Base-by-base conservation (phyloP, 2,329 filamentous ascomycete genomes). In the Sodiomyces alkalinus region DNA sequence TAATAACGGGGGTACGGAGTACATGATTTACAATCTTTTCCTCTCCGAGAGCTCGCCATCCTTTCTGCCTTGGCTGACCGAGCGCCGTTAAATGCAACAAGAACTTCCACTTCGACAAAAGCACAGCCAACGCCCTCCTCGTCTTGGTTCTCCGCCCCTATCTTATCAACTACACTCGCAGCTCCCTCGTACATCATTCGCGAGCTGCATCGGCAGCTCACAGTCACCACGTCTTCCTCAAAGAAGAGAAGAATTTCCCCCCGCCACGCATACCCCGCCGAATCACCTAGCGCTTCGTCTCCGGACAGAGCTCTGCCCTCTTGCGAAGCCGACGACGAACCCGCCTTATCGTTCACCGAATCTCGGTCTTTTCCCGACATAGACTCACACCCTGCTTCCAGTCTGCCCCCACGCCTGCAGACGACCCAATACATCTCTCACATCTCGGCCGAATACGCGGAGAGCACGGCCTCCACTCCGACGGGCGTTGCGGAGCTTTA, bases 151-250 rank as follows among this genome's bases (percentile, higher is more conserved):
- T n/a, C n/a, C n/a, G n/a, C n/a, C n/a, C n/a, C n/a, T n/a, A n/a
- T n/a, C n/a, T n/a, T n/a, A n/a, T n/a, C n/a, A n/a, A n/a, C n/a
- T n/a, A n/a, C n/a, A n/a, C n/a, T n/a, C n/a, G n/a, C n/a, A n/a
- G n/a, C n/a, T n/a, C n/a, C n/a, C n/a, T n/a, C n/a, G n/a, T n/a
- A n/a, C n/a, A n/a, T n/a, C n/a, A n/a, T n/a, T n/a, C n/a, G n/a
- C 53, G 68, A 73, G 68, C 68, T 73, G 68, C 68, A 44, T 42
- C 51, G 51, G 71, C 70, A 74, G 72, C 72, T 76, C 72, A 56
- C 63, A 52, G 61, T 67, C 72, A 77, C 65, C 55, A 77, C 72
- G 72, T 75, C 71, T 71, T 75, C 69, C 60, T 63, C 58, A 65
- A 77, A 76, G 70, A 77, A 76, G 71, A 65, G 71, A 63, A 76